Evolutionary conservation across 148 eudicot species (phyloP), one percentile per base, ranked within the genome.

Genomic region (Rhododendron ferrugineum): DNA sequence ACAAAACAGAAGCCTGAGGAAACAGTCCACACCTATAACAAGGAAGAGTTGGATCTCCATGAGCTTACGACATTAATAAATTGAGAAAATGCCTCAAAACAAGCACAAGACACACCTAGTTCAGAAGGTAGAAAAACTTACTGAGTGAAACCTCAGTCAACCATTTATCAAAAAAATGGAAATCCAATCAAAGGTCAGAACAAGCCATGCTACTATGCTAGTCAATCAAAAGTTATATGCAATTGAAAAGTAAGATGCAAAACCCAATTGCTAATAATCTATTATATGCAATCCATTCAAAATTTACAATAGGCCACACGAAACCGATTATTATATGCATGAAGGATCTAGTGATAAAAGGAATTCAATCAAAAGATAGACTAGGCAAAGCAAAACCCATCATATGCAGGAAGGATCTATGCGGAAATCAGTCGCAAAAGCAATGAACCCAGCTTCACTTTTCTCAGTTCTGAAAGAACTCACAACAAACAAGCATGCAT

Each of bases 1-100:
- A 97, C 98, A 83, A 95, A 95, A 88, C 98, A 95, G 89, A 90
- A 94, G 15, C 99, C 98, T 80, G 99, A 94, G 42, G 98, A 90
- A 78, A 91, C 96, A 58, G 93, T 97, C 99, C 99, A 97, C 20
- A 97, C 98, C 99, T 97, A 92, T 66, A 84, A 89, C 70, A 87
- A 62, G 62, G 30, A 83, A 34, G 80, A 22, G n/a, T 60, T 3
- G 72, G 5, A 34, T 23, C 14, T 60, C 83, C 78, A 78, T 64
- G 34, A 83, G 56, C 13, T 62, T 62, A 26, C 36, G 11, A 56
- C 16, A 54, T 23, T 46, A 62, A 32, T 22, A 56, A 62, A 78
- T 40, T 46, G 14, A 77, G 20, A 10, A 75, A 16, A 34, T 56
- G 58, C 34, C 62, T 11, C 10, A 37, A 78, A 87, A 47, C 47